Conservation (phyloP, 140 eudicot genomes). For the Cichorium intybus region DNA sequence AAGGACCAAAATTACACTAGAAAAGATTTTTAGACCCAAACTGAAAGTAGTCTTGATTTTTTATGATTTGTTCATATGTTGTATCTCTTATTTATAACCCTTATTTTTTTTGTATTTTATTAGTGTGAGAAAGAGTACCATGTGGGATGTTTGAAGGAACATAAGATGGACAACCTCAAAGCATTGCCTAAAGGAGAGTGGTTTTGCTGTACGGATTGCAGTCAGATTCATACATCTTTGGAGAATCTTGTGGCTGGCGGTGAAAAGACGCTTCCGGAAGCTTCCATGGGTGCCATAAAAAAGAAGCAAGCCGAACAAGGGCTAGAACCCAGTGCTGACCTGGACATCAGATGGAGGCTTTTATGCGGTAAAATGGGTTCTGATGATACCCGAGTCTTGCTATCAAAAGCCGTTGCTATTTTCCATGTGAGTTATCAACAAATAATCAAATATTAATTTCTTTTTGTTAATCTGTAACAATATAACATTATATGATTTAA, state of each 20-base stretch:
- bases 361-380: slow-evolving; percentile 59
- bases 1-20: too few species aligned
- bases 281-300: slow-evolving; percentile 39
- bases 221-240: slow-evolving; percentile 39
- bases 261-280: slow-evolving; percentile 51
- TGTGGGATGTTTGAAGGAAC: slow-evolving; percentile 76
- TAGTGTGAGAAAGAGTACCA: slow-evolving; percentile 96
- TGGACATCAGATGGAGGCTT: slow-evolving; percentile 83
- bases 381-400: slow-evolving; percentile 51
- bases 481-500: not conserved
- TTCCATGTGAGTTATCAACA: slow-evolving; percentile 59
- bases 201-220: slow-evolving; percentile 72
- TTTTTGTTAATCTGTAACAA: not conserved
- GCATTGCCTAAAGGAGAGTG: slow-evolving; percentile 64
- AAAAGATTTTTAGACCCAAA: too few species aligned
- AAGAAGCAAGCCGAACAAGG: slow-evolving; percentile 49
- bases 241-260: slow-evolving; percentile 49
- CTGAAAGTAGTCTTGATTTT: not conserved
- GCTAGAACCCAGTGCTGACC: slow-evolving; percentile 33
- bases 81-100: not conserved
- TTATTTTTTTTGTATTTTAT: slow-evolving; percentile 1
- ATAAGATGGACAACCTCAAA: slow-evolving; percentile 56
- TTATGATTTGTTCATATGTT: not conserved
- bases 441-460: not conserved
- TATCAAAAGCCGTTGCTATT: slow-evolving; percentile 64